Conservation (phyloP, 768 basidiomycete species). For the Podaxis carcinomalis region DNA sequence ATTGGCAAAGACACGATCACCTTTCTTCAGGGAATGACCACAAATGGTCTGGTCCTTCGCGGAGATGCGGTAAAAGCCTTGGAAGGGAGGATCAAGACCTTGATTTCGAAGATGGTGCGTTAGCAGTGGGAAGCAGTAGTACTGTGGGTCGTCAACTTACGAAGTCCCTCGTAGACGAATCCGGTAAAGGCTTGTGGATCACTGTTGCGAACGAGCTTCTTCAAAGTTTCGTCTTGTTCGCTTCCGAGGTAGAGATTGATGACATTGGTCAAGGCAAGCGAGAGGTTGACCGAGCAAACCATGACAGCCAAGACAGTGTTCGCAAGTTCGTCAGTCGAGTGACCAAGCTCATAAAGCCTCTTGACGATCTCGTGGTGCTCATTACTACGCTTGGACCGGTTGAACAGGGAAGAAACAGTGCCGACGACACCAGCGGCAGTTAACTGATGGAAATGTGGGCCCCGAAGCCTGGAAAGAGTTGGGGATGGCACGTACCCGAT, state of each 20-base stretch:
- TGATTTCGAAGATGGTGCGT: constrained; percentile 7
- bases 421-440: constrained; percentile 39
- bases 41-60: constrained; percentile 41
- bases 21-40: constrained; percentile 37
- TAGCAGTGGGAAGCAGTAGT: not conserved
- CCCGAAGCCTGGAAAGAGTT: not conserved
- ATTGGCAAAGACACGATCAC: constrained; percentile 59
- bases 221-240: constrained; percentile 34
- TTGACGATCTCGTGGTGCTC: constrained; percentile 52
- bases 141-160: constrained; percentile 35
- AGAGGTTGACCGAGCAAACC: constrained; percentile 65
- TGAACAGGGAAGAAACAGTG: constrained; percentile 42
- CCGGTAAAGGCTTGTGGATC: constrained; percentile 42
- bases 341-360: constrained; percentile 51
- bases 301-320: constrained; percentile 71
- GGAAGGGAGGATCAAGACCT: constrained; percentile 75
- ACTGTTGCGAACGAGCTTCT: constrained; percentile 26
- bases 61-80: constrained; percentile 61
- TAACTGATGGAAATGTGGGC: constrained; percentile 18
- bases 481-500: constrained; percentile 32
- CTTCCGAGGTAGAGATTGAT: constrained; percentile 61
- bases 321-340: constrained; percentile 55
- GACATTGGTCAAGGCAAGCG: constrained; percentile 63
- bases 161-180: constrained; percentile 64
- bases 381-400: constrained; percentile 34